phyloP scores from a whole-genome alignment of 352 stramenopile genomes.

The Globisporangium ultimum region DNA sequence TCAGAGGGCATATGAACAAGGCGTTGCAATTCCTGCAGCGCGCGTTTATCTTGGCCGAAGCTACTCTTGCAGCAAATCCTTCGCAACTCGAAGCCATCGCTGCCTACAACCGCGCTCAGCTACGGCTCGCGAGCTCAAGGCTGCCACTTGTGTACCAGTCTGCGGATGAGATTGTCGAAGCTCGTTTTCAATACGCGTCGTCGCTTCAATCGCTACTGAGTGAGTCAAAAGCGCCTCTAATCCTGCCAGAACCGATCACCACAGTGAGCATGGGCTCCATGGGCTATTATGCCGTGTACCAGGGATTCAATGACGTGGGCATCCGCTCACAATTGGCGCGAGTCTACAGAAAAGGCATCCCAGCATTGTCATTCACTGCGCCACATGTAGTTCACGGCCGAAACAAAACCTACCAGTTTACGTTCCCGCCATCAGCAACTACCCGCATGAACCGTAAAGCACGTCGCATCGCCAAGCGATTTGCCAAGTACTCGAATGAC shows the following conservation, averaged over 20 bases:
- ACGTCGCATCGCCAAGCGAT: too few species aligned
- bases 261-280: slow-evolving; percentile 32
- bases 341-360: slow-evolving; percentile 32
- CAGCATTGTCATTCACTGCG: slow-evolving; percentile 23
- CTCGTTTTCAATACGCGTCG: slow-evolving; percentile 13
- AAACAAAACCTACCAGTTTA: slow-evolving; percentile 7
- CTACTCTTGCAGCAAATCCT: neutral
- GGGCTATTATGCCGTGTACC: slow-evolving; percentile 67
- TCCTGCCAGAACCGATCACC: slow-evolving; percentile 18
- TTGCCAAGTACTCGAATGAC: too few species aligned
- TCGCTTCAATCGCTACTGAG: slow-evolving; percentile 12
- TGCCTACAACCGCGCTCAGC: slow-evolving; percentile 7
- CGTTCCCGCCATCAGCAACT: neutral
- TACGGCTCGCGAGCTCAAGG: slow-evolving; percentile 22
- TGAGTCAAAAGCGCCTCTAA: neutral
- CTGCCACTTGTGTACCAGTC: slow-evolving; percentile 28
- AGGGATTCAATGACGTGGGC: slow-evolving; percentile 36
- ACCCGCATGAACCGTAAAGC: too few species aligned
- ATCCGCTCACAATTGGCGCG: slow-evolving; percentile 34
- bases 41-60: neutral
- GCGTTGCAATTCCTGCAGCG: slow-evolving; percentile 6
- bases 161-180: slow-evolving; percentile 6
- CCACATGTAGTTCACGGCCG: slow-evolving; percentile 20
- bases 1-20: slow-evolving; percentile 11
- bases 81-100: neutral